Conservation (phyloP, 176 grass and related monocot genomes). For the Oryza meridionalis region DNA sequence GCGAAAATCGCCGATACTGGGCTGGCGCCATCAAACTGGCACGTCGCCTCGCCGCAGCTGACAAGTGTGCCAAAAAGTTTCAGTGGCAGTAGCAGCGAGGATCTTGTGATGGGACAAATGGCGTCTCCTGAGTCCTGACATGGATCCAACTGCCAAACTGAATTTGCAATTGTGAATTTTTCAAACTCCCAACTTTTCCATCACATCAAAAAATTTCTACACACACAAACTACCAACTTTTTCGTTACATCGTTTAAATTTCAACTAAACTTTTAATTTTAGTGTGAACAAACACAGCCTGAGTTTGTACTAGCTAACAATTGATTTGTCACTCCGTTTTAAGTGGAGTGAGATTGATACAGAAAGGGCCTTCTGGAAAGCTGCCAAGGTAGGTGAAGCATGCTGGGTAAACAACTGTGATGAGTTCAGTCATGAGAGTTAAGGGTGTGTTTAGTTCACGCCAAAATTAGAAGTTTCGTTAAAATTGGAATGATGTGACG, state of each 20-base stretch:
- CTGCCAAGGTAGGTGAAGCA: constrained; percentile 23
- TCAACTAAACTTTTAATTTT: too few relatives aligned
- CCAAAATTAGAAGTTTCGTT: too few relatives aligned
- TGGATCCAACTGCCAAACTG: background rate
- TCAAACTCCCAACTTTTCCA: too few relatives aligned
- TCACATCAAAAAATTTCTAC: too few relatives aligned
- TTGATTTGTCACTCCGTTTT: background rate
- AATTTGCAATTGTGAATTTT: background rate
- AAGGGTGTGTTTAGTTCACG: too few relatives aligned
- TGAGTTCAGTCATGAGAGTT: too few relatives aligned
- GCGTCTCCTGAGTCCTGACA: background rate
- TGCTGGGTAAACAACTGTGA: too few relatives aligned
- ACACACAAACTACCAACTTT: too few relatives aligned
- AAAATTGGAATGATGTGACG: too few relatives aligned
- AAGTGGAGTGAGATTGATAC: background rate
- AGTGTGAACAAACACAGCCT: too few relatives aligned
- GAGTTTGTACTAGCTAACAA: background rate
- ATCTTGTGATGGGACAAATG: background rate
- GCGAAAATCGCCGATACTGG: background rate
- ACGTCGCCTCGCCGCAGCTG: background rate
- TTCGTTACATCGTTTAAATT: too few relatives aligned
- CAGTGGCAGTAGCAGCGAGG: background rate
- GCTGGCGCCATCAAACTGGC: background rate
- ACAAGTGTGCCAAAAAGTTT: background rate
- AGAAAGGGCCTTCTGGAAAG: constrained; percentile 14